Evolutionary conservation across 805 yeast species (phyloP), one percentile per base, ranked within the genome.

Genomic region (Myxozyma vanderwaltii): DNA sequence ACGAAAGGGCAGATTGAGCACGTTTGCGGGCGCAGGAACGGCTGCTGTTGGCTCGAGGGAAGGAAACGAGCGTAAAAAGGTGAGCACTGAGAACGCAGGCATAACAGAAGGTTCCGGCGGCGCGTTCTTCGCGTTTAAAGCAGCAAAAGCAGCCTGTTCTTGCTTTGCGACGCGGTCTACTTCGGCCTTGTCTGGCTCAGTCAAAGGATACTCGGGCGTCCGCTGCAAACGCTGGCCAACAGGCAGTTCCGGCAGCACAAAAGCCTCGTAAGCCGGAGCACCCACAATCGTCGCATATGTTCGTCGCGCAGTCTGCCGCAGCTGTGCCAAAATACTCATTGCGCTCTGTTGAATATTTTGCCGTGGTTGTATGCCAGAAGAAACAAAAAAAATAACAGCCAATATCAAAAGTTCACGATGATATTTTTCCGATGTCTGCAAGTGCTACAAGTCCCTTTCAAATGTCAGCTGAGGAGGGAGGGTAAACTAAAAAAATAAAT

Each of bases 21-120:
- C 78, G n/a, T 78, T 70, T 2, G 87, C 72, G 38, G 94, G 88
- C 39, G 91, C 84, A 17, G 97, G 94, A 60, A 88, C 81, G 67
- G 88, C 81, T 8, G 83, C 73, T 54, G 82, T 79, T 33, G 99
- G 99, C 73, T 91, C 96, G 59, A 94, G 79, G 3, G 96, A 86
- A 36, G 99, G 99, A 74, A 94, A 94, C 31, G 85, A 73, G 61
- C 97, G 82, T 19, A 60, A 48, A 19, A 40, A 31, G 17, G 65
- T 52, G 44, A 54, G 43, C 12, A 62, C 61, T 4, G 61, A 51
- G 17, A 51, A 7, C 12, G 64, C 61, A 4, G 64, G 65, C 43
- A 41, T 38, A 15, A 40, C 44, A 1, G 51, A 33, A n/a, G 50
- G 56, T 15, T 13, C 43, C 3, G 31, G 6, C 43, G 21, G 21